Percentiles rank a stretch among this genome's conserved stretches.
Conservation (phyloP, 139 green algal species). For the Volvox africanus region DNA sequence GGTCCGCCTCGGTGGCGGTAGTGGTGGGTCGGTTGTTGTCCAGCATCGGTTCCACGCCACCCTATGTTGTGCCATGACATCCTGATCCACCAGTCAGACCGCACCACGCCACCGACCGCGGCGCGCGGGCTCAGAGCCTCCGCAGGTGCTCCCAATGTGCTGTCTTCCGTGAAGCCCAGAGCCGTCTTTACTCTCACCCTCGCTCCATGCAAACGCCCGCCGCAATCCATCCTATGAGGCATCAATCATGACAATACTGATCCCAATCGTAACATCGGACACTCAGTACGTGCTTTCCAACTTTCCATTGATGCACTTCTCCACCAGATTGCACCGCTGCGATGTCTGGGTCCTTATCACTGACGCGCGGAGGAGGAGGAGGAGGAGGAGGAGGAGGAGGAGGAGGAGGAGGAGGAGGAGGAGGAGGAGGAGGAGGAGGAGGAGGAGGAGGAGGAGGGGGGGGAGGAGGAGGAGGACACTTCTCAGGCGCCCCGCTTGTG, state of each 20-base stretch:
- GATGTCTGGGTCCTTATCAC: background rate
- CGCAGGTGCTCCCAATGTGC: background rate
- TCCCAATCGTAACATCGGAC: background rate
- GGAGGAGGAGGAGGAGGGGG: too few species aligned
- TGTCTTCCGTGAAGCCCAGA: background rate
- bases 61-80: background rate
- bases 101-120: background rate
- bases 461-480: too few species aligned
- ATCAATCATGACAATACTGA: background rate
- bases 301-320: background rate
- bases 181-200: background rate
- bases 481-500: background rate
- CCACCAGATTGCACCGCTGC: background rate
- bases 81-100: background rate
- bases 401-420: too few species aligned
- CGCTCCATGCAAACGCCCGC: too few species aligned
- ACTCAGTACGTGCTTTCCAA: background rate
- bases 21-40: background rate
- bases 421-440: too few species aligned
- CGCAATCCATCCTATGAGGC: background rate
- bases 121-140: background rate
- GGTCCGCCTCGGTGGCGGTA: background rate
- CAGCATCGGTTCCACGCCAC: background rate
- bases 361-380: too few species aligned
- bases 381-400: too few species aligned